A percentile compares a stretch with the other conserved stretches of the same genome.
Evolutionary conservation across 257 asterid genomes (phyloP).

Genomic region (Solanum peruvianum): DNA sequence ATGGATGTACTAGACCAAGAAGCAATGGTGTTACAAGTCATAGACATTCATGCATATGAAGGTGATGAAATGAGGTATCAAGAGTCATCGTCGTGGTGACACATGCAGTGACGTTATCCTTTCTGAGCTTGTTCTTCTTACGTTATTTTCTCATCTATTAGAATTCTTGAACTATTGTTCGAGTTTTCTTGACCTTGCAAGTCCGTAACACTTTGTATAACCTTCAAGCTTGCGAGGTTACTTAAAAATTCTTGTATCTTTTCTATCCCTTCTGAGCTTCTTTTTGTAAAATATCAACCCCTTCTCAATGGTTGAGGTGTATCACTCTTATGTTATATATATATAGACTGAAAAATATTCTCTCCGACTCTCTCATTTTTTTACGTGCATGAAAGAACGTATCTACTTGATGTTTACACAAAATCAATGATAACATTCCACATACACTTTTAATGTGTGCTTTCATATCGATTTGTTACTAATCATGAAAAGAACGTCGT

Average conservation of each 20-base stretch:
- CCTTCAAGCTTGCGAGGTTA: background rate
- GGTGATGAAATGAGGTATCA: background rate
- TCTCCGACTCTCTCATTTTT: too few species aligned
- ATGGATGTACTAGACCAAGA: background rate
- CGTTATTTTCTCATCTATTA: background rate
- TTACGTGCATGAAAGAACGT: background rate
- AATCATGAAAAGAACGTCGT: background rate
- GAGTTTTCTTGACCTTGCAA: slow-evolving; percentile 1
- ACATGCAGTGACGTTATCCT: background rate
- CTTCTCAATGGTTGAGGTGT: background rate
- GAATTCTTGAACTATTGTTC: background rate
- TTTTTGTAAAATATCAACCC: background rate
- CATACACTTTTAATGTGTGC: background rate
- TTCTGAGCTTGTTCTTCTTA: background rate
- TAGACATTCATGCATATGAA: background rate
- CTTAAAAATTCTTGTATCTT: background rate
- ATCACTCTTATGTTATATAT: background rate
- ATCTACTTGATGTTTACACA: background rate
- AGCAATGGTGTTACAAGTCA: background rate
- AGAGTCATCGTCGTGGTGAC: background rate
- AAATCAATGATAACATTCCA: background rate
- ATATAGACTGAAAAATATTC: too few species aligned
- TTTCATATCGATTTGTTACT: background rate
- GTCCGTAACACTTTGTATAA: background rate
- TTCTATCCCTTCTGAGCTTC: slow-evolving; percentile 1